Evolutionary conservation across 192 early-diverging fungal species (phyloP), one percentile per base, ranked within the genome.

Genomic region (Gaertneriomyces semiglobifer): DNA sequence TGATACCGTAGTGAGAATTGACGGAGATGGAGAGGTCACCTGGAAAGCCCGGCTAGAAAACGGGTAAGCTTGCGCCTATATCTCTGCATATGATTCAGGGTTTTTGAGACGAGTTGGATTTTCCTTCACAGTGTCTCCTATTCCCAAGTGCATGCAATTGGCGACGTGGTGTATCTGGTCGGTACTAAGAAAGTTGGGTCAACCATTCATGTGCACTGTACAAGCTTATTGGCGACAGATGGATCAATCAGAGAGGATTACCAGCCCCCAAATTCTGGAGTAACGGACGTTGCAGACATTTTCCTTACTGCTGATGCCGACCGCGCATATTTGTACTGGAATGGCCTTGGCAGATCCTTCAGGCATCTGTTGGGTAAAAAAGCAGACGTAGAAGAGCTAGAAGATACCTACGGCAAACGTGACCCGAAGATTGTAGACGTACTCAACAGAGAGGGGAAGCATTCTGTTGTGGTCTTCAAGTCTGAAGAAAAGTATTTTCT

Each of bases 251-350:
- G 33, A 10, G 25, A 48, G 5, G 62, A 63, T 12, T 71, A 71
- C 50, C 53, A 71, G 50, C 69, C 69, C 20, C 69, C 62, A 6
- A 47, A 71, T 44, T 48, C 52, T 18, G 4, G 42, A 12, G 55
- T 71, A n/a, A 19, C 20, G 12, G 16, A 16, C 43, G 12, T 47
- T 6, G 47, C 20, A 5, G 62, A 71, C 46, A 33, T 71, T 38
- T 58, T 39, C 42, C 16, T 64, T 40, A 38, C 33, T 18, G 62
- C 39, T 12, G 42, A 42, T 14, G 45, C 12, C 18, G 60, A 43
- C 40, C 40, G 11, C 7, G 60, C 51, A 2, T 58, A 52, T 44
- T 7, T 58, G 55, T 19, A 38, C 19, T 63, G 69, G 61, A 64
- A 71, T 56, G 54, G 56, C 40, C 43, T 33, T 9, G 56, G 58